Base-by-base conservation (phyloP, 176 grass and related monocot species). In the Carex scoparia region DNA sequence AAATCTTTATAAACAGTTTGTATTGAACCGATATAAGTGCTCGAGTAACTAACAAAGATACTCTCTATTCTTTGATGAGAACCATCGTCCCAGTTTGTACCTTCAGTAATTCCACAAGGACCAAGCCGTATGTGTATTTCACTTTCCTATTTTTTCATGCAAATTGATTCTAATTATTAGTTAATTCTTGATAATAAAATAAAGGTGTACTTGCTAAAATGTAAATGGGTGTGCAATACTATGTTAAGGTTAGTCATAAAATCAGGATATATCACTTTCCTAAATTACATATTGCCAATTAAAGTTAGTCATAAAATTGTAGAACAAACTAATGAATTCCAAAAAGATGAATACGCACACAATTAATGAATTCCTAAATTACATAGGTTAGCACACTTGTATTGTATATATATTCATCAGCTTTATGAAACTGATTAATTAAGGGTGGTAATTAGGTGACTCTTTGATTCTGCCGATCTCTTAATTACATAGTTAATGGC, bases 61-160 rank as follows among this genome's bases (percentile, higher is more conserved):
- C 80, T 66, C 80, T 83, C 80, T 65, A 83, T 83, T 67, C 60
- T 66, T 83, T 61, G 15, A 65, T 83, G 80, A 16, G 12, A 83
- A 15, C 80, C 61, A 68, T 83, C 80, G 2, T 83, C 80, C 80
- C 80, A 83, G 10, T 18, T 42, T 7, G 61, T 83, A 51, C 80
- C 80, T 5, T 42, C 80, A 12, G 61, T 65, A 27, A 42, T 23
- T 83, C 80, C 80, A 9, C 10, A 83, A 15, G 80, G 80, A 65
- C 80, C 80, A 1, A 83, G 61, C 27, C 7, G 59, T 67, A 83
- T 15, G 38, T 83, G 80, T 63, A 83, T 68, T 10, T 83, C 61
- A 18, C 54, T 83, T 6, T 40, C 80, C 80, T 83, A 49, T 10
- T 68, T 54, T 48, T 83, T 23, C 38, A 83, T 67, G n/a, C 23